Evolutionary conservation across 441 rosid genomes (phyloP).

Genomic region (Bruguiera hainesii): DNA sequence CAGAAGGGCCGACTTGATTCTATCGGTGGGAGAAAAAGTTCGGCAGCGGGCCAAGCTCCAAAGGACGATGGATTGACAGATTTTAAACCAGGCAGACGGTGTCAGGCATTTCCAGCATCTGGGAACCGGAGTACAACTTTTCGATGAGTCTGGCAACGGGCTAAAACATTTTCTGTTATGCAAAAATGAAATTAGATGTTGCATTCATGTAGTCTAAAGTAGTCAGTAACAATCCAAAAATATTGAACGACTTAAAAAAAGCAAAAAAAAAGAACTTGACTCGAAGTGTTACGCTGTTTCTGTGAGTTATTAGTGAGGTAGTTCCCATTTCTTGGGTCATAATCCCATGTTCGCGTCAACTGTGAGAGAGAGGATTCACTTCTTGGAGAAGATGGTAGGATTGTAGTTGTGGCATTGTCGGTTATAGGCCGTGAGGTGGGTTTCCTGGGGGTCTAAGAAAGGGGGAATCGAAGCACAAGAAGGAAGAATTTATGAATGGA

Average conservation of each 20-base stretch:
- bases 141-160: constrained; percentile 26
- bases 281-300: background rate
- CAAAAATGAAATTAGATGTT: constrained; percentile 5
- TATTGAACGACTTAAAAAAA: too few species aligned
- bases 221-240: background rate
- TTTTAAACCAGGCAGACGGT: constrained; percentile 58
- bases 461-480: too few species aligned
- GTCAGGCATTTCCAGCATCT: constrained; percentile 83
- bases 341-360: too few species aligned
- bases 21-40: constrained; percentile 37
- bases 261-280: background rate
- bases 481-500: too few species aligned
- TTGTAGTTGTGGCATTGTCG: too few species aligned
- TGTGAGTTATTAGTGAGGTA: too few species aligned
- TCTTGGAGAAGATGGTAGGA: too few species aligned
- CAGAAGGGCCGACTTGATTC: constrained; percentile 20
- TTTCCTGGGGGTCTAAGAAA: too few species aligned
- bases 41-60: constrained; percentile 24
- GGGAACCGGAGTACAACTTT: constrained; percentile 85
- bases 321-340: too few species aligned
- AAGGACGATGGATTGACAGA: constrained; percentile 37
- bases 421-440: too few species aligned
- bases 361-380: too few species aligned
- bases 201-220: background rate
- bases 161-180: background rate